Evolutionary conservation across 1,139 yeast genomes (phyloP).

Genomic region (Scheffersomyces parashehatae): DNA sequence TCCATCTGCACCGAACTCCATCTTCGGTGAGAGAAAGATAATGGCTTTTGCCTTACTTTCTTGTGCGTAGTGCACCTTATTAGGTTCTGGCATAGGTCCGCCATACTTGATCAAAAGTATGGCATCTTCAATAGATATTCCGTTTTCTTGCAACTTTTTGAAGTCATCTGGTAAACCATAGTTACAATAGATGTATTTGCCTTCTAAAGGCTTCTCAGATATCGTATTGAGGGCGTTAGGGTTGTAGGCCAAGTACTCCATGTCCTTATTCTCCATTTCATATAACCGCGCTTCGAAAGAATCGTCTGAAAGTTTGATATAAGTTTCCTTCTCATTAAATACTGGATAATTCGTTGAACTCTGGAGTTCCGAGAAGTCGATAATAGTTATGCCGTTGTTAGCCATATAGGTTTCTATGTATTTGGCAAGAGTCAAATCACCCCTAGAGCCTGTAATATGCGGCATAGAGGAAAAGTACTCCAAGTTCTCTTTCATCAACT

Average conservation of each 20-base stretch:
- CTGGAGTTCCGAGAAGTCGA: slow-evolving; percentile 51
- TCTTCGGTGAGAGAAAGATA: slow-evolving; percentile 34
- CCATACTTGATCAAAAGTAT: slow-evolving; percentile 69
- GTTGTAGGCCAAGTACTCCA: slow-evolving; percentile 56
- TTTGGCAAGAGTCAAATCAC: slow-evolving; percentile 70
- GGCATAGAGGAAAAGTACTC: slow-evolving; percentile 83
- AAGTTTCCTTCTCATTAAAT: slow-evolving; percentile 21
- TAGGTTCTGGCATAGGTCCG: slow-evolving; percentile 39
- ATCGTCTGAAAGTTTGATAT: slow-evolving; percentile 35
- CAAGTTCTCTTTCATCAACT: slow-evolving; percentile 65
- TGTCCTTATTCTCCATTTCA: slow-evolving; percentile 35
- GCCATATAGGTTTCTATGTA: slow-evolving; percentile 61
- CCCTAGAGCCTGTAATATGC: slow-evolving; percentile 84
- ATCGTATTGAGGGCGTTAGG: slow-evolving; percentile 56
- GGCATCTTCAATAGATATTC: slow-evolving; percentile 37
- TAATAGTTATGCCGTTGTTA: slow-evolving; percentile 55
- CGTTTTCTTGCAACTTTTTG: slow-evolving; percentile 34
- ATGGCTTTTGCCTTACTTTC: slow-evolving; percentile 34
- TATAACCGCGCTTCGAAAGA: slow-evolving; percentile 40
- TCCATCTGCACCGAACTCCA: slow-evolving; percentile 18
- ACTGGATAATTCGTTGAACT: slow-evolving; percentile 61
- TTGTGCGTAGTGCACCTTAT: slow-evolving; percentile 36
- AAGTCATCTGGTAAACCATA: slow-evolving; percentile 66
- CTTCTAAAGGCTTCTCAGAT: slow-evolving; percentile 48
- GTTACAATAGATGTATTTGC: slow-evolving; percentile 56